Evolutionary conservation across 176 grass and related monocot species (phyloP).

Genomic region (Otatea glauca): DNA sequence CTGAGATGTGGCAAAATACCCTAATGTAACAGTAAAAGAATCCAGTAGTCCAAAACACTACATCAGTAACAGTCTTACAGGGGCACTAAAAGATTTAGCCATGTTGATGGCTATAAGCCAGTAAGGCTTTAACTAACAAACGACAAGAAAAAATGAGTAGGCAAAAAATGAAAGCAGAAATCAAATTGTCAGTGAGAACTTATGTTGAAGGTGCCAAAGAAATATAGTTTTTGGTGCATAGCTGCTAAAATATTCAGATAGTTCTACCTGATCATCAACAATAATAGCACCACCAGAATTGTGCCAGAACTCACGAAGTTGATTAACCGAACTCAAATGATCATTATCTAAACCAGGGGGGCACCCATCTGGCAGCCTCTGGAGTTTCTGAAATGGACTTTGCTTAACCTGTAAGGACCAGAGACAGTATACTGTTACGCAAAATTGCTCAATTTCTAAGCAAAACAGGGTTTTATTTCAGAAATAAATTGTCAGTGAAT

Average conservation of each 20-base stretch:
- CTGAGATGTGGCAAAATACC: background rate
- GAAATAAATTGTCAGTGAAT: constrained; percentile 1
- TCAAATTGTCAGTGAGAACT: constrained; percentile 1
- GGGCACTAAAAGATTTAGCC: constrained; percentile 17
- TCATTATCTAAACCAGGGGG: constrained; percentile 64
- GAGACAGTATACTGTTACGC: constrained; percentile 20
- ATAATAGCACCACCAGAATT: constrained; percentile 69
- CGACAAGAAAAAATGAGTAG: background rate
- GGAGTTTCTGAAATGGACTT: constrained; percentile 55
- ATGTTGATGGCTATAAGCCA: background rate
- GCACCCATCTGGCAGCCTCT: constrained; percentile 66
- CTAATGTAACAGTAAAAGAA: constrained; percentile 4
- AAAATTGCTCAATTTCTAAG: constrained; percentile 35
- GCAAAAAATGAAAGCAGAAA: constrained; percentile 32
- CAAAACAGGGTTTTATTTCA: constrained; percentile 10
- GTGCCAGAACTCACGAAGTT: constrained; percentile 81
- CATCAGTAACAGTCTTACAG: constrained; percentile 6
- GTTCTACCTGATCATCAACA: constrained; percentile 74
- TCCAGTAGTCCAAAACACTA: background rate
- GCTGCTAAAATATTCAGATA: constrained; percentile 34
- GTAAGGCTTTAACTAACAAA: constrained; percentile 21
- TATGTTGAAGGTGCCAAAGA: constrained; percentile 8
- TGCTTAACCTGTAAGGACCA: constrained; percentile 59
- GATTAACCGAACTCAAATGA: constrained; percentile 68
- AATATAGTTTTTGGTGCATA: background rate